phyloP scores from a whole-genome alignment of 805 yeast genomes.

The Metschnikowia koreensis region DNA sequence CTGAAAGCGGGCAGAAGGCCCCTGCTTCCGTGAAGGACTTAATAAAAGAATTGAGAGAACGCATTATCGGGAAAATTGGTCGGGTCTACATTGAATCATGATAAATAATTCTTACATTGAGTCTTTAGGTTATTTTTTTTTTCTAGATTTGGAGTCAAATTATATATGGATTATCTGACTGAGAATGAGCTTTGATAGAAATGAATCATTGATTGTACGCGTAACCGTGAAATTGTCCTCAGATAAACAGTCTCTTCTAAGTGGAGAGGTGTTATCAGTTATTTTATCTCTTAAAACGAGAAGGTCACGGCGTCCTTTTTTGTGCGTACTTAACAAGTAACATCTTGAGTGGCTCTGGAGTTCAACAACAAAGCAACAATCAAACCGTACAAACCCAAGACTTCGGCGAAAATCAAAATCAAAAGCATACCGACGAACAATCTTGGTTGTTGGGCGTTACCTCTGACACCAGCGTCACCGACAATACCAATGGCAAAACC shows the following conservation, averaged over 20 bases:
- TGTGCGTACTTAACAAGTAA: slow-evolving; percentile 55
- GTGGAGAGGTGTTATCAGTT: no score
- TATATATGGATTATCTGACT: slow-evolving; percentile 10
- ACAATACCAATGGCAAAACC: slow-evolving; percentile 99
- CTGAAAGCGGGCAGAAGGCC: slow-evolving; percentile 14
- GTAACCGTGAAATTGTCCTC: background rate
- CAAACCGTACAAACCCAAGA: slow-evolving; percentile 95
- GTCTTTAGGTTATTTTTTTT: slow-evolving; percentile 1
- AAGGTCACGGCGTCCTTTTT: background rate
- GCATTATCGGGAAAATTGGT: slow-evolving; percentile 34
- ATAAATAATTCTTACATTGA: background rate
- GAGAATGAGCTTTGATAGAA: slow-evolving; percentile 13
- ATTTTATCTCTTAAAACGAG: no score
- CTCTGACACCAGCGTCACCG: slow-evolving; percentile 99
- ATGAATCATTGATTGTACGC: slow-evolving; percentile 13
- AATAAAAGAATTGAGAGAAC: slow-evolving; percentile 29
- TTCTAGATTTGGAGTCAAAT: slow-evolving; percentile 12
- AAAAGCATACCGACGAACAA: slow-evolving; percentile 97
- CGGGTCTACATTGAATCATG: slow-evolving; percentile 29
- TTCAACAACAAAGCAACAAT: slow-evolving; percentile 96
- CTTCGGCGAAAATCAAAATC: slow-evolving; percentile 98
- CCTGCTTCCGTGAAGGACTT: slow-evolving; percentile 29
- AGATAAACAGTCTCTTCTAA: background rate
- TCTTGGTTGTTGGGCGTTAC: slow-evolving; percentile 97
- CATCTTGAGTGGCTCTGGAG: slow-evolving; percentile 96